Percentiles rank a stretch among this genome's conserved stretches.
These are phyloP conservation scores for Orbilia ellipsospora DNA, from an alignment of 2,329 filamentous ascomycete genomes.

Conservation along the genomic window DNA sequence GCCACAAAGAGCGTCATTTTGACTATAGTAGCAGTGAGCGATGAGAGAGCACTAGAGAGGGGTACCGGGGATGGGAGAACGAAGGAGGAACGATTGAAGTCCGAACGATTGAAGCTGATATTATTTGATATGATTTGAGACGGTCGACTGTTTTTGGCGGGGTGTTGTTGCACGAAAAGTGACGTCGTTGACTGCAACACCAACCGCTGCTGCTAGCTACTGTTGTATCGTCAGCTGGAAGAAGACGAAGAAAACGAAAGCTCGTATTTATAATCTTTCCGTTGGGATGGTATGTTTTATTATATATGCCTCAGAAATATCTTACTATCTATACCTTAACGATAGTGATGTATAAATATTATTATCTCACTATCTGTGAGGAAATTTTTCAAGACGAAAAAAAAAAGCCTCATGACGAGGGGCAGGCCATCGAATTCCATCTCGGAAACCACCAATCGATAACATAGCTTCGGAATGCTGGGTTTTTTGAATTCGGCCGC, in stretches of 20 bases:
- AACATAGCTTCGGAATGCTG: constrained; percentile 26
- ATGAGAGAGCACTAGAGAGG: neutral
- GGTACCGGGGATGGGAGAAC: neutral
- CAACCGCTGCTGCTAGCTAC: too few relatives aligned
- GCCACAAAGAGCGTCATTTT: constrained; percentile 68
- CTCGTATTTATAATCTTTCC: too few relatives aligned
- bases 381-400: constrained; percentile 33
- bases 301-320: constrained; percentile 9
- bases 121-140: too few relatives aligned
- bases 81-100: too few relatives aligned
- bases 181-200: constrained; percentile 21
- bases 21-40: constrained; percentile 17
- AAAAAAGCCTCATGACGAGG: constrained; percentile 54
- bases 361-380: constrained; percentile 16
- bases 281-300: too few relatives aligned
- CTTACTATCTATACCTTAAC: too few relatives aligned
- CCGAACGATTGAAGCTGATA: too few relatives aligned
- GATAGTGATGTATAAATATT: too few relatives aligned
- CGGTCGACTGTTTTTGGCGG: constrained; percentile 3
- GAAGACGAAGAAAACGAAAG: too few relatives aligned
- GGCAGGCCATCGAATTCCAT: constrained; percentile 9
- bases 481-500: constrained; percentile 32
- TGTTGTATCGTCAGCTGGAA: too few relatives aligned
- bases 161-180: constrained; percentile 39
- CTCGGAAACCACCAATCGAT: constrained; percentile 27